A percentile compares a stretch with the other conserved stretches of the same genome.
Evolutionary conservation across 768 basidiomycete genomes (phyloP).

Genomic region (Mycena kentingensis): DNA sequence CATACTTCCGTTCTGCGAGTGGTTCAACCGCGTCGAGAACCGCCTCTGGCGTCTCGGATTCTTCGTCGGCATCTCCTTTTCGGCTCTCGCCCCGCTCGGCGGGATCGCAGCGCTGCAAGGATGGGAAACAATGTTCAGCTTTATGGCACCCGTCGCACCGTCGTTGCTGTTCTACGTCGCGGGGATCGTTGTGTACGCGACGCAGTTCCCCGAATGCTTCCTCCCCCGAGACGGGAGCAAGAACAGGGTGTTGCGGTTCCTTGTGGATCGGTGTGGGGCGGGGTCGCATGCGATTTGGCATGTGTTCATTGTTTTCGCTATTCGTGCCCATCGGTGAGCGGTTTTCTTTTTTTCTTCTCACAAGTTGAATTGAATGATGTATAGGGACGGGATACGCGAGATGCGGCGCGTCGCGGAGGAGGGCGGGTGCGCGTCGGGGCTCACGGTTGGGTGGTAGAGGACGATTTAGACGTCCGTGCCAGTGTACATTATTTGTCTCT

Average conservation of each 20-base stretch:
- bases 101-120: conserved; percentile 62
- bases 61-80: conserved; percentile 75
- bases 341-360: too few species aligned
- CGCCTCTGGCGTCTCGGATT: conserved; percentile 77
- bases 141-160: conserved; percentile 64
- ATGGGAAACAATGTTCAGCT: conserved; percentile 44
- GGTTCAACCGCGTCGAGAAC: conserved; percentile 50
- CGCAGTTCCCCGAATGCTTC: conserved; percentile 81
- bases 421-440: neutral
- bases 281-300: conserved; percentile 16
- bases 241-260: neutral
- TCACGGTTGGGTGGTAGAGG: conserved; percentile 1
- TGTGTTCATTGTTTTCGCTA: neutral
- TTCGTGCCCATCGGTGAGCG: neutral
- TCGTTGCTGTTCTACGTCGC: conserved; percentile 71
- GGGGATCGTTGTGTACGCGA: conserved; percentile 80
- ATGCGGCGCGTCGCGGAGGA: neutral
- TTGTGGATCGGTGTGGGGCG: neutral
- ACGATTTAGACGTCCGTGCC: too few species aligned
- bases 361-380: too few species aligned
- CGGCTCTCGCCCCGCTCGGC: conserved; percentile 68
- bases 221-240: conserved; percentile 29
- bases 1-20: conserved; percentile 1
- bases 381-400: neutral
- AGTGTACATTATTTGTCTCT: too few species aligned